Base-by-base conservation (phyloP, 257 asterid genomes). In the Cynanchum wilfordii region DNA sequence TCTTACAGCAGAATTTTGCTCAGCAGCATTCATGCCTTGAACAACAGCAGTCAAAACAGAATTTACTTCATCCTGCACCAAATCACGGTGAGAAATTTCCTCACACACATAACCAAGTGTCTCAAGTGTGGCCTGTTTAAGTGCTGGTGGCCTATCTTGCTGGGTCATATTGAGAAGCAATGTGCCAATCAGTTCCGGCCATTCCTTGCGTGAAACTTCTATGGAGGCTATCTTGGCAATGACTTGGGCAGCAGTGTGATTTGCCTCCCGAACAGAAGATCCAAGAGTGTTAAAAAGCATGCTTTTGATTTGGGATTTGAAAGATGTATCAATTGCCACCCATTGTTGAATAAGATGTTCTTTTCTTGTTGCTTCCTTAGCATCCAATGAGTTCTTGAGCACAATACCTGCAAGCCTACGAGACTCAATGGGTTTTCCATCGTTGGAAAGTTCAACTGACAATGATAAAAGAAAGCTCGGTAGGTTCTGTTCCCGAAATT, bases 101-200 rank as follows among this genome's bases (percentile, higher is more conserved):
- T 92, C 98, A 69, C 98, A 92, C 36, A 92, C 92, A 56, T 86
- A 92, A 47, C 98, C 97, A 44, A 92, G 94, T 6, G 97, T 82
- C 83, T 90, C 98, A 68, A 92, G 68, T 38, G 98, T 90, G 29
- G 98, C 94, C 77, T 88, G 96, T 74, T 82, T 92, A 56, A 92
- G 73, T 4, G 82, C 83, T 40, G 93, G 75, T 60, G 96, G 85
- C 49, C 79, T 84, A 69, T 87, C 91, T 44, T 79, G 86, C 59
- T 84, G 92, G 70, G 89, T 84, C 97, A 92, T 87, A 74, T 88
- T 87, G 30, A 78, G 80, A 17, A 92, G 91, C 85, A 92, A 66
- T 44, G 74, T 77, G 17, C 82, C 91, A 75, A 92, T 87, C 40
- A 92, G 92, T 68, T 90, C 96, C 0, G 97, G 94, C 98, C 98